Evolutionary conservation across 2,329 filamentous ascomycete genomes (phyloP), one percentile per base, ranked within the genome.

Genomic region (Beauveria varroae): DNA sequence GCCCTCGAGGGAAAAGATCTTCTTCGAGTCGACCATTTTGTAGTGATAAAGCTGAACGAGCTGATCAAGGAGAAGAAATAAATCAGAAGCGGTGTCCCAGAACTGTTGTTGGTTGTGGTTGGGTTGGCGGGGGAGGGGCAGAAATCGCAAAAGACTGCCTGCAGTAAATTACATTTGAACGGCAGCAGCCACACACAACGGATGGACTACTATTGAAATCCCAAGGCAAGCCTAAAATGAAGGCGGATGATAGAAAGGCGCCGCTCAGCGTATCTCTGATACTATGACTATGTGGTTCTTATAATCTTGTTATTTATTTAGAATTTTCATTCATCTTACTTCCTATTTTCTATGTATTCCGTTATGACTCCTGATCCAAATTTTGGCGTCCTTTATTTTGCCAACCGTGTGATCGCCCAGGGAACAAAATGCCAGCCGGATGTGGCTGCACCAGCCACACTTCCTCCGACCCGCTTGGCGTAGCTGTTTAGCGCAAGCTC

Each of bases 1-100:
- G 75, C 90, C 92, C 76, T 96, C 90, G 67, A 98, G 86, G 68
- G 92, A 93, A 78, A 97, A 98, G 71, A 91, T 73, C 74, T 89
- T 92, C 61, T 75, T 71, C 30, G 77, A 73, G 68, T 76, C 71
- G 69, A 80, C 77, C 83, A 83, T 86, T 28, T 43, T 57, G 30
- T 14, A 1, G 20, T 20, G n/a, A 10, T 14, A 7, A 50, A 40
- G 24, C 34, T 43, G 16, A 5, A 51, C 46, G 24, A 50, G 18
- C 8, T 40, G 44, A 34, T 20, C 3, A 50, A 56, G 26, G 24
- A 41, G 10, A 14, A 53, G 43, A 44, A 26, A 14, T 47, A 30
- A 55, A n/a, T 7, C 28, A 55, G 41, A 46, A 37, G 46, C 49
- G 41, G 57, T 51, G 46, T 46, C 40, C 46, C 56, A 58, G 51